Conservation (phyloP, 2,329 filamentous ascomycete genomes). For the Fusarium sp. region DNA sequence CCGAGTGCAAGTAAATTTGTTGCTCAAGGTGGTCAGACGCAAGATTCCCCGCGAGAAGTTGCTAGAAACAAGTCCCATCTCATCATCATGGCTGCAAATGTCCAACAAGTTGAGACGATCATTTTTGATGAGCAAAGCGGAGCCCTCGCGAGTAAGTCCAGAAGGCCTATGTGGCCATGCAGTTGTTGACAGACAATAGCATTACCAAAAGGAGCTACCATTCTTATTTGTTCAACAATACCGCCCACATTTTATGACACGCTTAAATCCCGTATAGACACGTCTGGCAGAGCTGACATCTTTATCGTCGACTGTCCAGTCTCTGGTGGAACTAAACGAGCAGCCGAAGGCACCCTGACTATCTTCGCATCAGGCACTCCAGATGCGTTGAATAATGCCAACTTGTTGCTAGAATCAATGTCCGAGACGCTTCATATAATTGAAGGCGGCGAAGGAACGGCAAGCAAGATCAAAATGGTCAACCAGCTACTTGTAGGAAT, state of each 20-base stretch:
- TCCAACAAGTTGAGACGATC: constrained; percentile 10
- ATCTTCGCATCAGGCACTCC: constrained; percentile 71
- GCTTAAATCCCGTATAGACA: background rate
- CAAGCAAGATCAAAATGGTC: background rate
- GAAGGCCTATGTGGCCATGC: background rate
- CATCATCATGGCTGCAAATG: constrained; percentile 15
- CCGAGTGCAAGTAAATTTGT: background rate
- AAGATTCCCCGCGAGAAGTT: background rate
- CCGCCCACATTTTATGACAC: constrained; percentile 8
- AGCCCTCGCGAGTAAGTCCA: background rate
- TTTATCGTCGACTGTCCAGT: constrained; percentile 25
- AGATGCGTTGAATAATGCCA: background rate
- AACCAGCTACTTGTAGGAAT: constrained; percentile 68
- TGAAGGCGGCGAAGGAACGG: constrained; percentile 51
- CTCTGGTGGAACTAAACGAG: constrained; percentile 17
- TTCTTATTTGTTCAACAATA: background rate
- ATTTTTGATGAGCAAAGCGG: background rate
- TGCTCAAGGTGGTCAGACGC: background rate
- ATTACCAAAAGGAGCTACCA: background rate
- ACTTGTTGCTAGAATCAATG: background rate
- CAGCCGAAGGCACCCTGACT: constrained; percentile 16
- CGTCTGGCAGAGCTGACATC: constrained; percentile 10
- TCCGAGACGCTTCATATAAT: constrained; percentile 28
- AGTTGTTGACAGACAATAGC: background rate
- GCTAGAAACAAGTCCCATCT: constrained; percentile 5